These are phyloP conservation scores for Diaporthe capsici DNA, from an alignment of 2,329 filamentous ascomycete species.

Conservation along the genomic window DNA sequence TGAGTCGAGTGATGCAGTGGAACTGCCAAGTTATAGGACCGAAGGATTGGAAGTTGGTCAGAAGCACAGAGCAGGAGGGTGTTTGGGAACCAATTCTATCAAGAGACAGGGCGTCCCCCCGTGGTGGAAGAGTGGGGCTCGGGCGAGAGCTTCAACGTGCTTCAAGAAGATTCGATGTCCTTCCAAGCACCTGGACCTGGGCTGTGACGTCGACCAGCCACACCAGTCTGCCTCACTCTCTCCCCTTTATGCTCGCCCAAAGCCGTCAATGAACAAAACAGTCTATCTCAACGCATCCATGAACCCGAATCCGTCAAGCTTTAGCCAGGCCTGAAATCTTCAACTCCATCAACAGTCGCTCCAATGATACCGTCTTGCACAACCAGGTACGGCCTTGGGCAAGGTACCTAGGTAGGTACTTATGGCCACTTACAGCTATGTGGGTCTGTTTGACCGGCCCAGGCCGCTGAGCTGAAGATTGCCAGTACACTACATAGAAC, in stretches of 20 bases:
- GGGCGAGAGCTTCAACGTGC: constrained; percentile 32
- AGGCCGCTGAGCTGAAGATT: background rate
- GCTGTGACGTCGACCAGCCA: constrained; percentile 11
- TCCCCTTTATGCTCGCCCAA: constrained; percentile 19
- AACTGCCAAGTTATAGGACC: constrained; percentile 34
- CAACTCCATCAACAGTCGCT: background rate
- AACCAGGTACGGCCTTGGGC: background rate
- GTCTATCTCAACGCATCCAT: background rate
- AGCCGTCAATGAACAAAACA: too few relatives aligned
- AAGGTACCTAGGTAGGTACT: background rate
- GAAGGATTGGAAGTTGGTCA: constrained; percentile 24
- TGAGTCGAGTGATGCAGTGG: constrained; percentile 16
- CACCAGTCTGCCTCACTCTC: constrained; percentile 2
- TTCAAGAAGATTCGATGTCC: constrained; percentile 42
- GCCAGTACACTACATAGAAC: background rate
- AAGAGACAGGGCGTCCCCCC: constrained; percentile 26
- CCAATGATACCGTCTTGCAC: background rate
- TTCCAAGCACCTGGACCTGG: constrained; percentile 16
- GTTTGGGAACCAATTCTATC: constrained; percentile 28
- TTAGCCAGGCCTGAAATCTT: background rate
- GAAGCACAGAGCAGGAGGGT: background rate
- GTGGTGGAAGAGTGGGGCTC: constrained; percentile 35
- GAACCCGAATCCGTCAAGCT: background rate
- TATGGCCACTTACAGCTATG: background rate
- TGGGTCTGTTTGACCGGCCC: background rate